Conservation (phyloP, 371 early-diverging fungal species). For the Rhizopus arrhizus region DNA sequence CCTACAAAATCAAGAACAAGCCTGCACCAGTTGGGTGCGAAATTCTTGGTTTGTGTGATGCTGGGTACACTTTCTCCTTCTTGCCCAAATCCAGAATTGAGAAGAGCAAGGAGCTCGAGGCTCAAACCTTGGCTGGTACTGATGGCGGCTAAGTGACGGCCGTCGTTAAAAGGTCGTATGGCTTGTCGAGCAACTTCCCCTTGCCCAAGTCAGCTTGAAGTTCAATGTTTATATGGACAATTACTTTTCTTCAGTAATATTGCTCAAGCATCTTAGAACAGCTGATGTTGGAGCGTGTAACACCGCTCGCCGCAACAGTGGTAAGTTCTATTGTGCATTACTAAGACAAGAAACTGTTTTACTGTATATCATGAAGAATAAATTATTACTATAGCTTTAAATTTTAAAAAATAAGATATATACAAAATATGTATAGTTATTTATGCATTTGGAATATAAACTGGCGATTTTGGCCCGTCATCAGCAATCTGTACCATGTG, state of each 20-base stretch:
- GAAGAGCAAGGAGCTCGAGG: slow-evolving; percentile 4
- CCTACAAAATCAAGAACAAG: slow-evolving; percentile 4
- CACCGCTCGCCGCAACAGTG: slow-evolving; percentile 2
- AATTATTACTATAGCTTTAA: not conserved
- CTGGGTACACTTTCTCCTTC: slow-evolving; percentile 4
- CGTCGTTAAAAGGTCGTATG: slow-evolving; percentile 3
- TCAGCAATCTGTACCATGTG: slow-evolving; percentile 6
- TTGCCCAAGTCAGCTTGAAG: slow-evolving; percentile 4
- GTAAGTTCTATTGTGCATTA: slow-evolving; percentile 4
- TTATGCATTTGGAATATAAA: slow-evolving; percentile 3
- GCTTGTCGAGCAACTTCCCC: slow-evolving; percentile 3
- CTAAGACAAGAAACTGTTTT: slow-evolving; percentile 1
- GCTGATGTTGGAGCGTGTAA: slow-evolving; percentile 3
- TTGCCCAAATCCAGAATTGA: slow-evolving; percentile 4
- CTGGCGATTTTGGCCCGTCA: slow-evolving; percentile 6
- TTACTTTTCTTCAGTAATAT: slow-evolving; percentile 4
- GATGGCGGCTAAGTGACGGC: slow-evolving; percentile 1
- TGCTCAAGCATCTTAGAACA: slow-evolving; percentile 3
- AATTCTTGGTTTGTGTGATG: slow-evolving; percentile 4
- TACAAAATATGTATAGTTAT: slow-evolving; percentile 2
- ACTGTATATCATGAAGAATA: not conserved
- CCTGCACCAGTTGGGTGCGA: slow-evolving; percentile 1
- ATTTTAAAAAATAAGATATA: not conserved
- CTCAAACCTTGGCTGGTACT: slow-evolving; percentile 2
- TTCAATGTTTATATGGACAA: slow-evolving; percentile 4